These are phyloP conservation scores for Sesbania bispinosa DNA, from an alignment of 306 rosid species.

Conservation along the genomic window DNA sequence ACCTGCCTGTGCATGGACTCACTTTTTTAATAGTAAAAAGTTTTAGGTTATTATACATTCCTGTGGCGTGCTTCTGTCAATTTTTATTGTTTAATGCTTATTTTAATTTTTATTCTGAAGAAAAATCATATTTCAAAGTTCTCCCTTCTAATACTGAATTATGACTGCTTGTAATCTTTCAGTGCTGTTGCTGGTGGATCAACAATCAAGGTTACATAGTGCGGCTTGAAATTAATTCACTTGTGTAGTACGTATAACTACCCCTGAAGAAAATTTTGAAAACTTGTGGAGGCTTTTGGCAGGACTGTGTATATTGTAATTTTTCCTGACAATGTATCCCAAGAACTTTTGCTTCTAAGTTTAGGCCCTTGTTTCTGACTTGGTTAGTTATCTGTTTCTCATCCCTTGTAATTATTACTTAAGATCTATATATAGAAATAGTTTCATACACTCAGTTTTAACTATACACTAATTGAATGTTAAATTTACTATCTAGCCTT, in stretches of 20 bases:
- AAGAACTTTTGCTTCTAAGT: constrained; percentile 81
- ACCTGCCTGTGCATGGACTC: not conserved
- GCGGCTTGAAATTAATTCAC: constrained; percentile 41
- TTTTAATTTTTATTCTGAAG: no score
- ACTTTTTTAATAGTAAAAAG: not conserved
- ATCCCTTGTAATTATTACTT: constrained; percentile 58
- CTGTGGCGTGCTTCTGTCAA: constrained; percentile 3
- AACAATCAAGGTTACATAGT: constrained; percentile 30
- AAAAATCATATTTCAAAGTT: not conserved
- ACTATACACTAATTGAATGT: constrained; percentile 6
- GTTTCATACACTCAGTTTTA: constrained; percentile 32
- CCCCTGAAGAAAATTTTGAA: constrained; percentile 55
- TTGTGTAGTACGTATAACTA: constrained; percentile 53
- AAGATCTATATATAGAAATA: constrained; percentile 40
- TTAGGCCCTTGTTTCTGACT: constrained; percentile 84
- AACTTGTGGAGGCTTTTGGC: constrained; percentile 84
- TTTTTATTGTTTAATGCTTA: no score
- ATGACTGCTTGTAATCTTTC: constrained; percentile 32
- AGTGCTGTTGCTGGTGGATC: constrained; percentile 48
- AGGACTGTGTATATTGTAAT: constrained; percentile 95
- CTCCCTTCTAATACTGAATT: constrained; percentile 18
- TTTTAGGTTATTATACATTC: not conserved
- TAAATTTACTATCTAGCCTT: constrained; percentile 7
- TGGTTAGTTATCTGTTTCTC: constrained; percentile 93
- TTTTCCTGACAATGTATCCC: constrained; percentile 92